phyloP scores from a whole-genome alignment of 2,329 filamentous ascomycete species.

The Mycosphaerella sp. region DNA sequence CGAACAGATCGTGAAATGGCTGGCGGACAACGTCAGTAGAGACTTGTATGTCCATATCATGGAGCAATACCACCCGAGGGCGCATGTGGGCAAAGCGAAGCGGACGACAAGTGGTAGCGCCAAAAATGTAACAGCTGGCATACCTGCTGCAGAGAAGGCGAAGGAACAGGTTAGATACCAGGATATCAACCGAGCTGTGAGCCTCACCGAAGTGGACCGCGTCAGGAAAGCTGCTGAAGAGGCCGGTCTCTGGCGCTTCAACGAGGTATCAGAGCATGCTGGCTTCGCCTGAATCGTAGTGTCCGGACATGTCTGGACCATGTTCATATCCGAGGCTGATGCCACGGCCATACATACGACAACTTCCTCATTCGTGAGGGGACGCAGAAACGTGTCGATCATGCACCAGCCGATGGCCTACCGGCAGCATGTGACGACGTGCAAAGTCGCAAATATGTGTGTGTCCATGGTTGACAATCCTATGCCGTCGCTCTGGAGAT shows the following conservation, averaged over 20 bases:
- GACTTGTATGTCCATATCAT: slow-evolving; percentile 81
- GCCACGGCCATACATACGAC: background rate
- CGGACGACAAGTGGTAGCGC: slow-evolving; percentile 29
- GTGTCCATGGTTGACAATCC: background rate
- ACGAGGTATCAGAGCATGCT: slow-evolving; percentile 56
- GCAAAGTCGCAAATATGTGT: background rate
- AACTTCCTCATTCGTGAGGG: slow-evolving; percentile 4
- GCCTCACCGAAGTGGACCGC: slow-evolving; percentile 56
- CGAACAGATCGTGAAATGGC: slow-evolving; percentile 65
- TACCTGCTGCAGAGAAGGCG: slow-evolving; percentile 24
- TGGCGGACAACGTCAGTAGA: slow-evolving; percentile 64
- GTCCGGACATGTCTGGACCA: background rate
- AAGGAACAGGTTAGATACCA: slow-evolving; percentile 56
- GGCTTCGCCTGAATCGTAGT: slow-evolving; percentile 45
- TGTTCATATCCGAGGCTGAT: slow-evolving; percentile 5
- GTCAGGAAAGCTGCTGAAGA: slow-evolving; percentile 63
- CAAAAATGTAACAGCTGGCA: slow-evolving; percentile 27
- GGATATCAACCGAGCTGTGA: slow-evolving; percentile 71
- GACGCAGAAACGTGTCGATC: slow-evolving; percentile 7
- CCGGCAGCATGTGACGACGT: slow-evolving; percentile 1
- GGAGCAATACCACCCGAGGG: slow-evolving; percentile 79
- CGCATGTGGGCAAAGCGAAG: slow-evolving; percentile 69
- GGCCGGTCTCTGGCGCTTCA: slow-evolving; percentile 73
- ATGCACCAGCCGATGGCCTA: slow-evolving; percentile 3
- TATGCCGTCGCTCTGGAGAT: background rate